Percentiles rank a stretch among this genome's conserved stretches.
These are phyloP conservation scores for Boletus speciosus DNA, from an alignment of 768 basidiomycete species.

Conservation along the genomic window DNA sequence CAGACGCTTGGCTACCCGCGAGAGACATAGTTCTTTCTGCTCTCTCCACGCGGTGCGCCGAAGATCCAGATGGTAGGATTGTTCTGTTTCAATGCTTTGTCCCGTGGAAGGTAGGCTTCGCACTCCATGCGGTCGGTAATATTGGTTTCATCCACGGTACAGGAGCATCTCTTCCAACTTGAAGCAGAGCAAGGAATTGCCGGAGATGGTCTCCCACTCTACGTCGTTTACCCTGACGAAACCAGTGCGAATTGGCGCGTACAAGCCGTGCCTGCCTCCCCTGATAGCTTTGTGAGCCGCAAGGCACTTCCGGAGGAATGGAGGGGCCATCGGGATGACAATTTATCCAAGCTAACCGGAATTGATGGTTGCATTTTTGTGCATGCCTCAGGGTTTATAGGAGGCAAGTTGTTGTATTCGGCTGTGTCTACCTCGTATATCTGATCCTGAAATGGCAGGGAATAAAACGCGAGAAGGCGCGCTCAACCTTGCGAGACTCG, in stretches of 20 bases:
- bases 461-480: conserved; percentile 91
- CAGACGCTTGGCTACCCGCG: conserved; percentile 90
- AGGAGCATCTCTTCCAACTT: conserved; percentile 90
- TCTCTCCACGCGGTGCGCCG: conserved; percentile 48
- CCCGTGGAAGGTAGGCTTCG: conserved; percentile 75
- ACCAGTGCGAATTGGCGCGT: conserved; percentile 75
- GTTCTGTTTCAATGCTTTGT: conserved; percentile 75
- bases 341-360: conserved; percentile 66
- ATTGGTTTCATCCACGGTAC: conserved; percentile 13
- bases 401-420: conserved; percentile 50
- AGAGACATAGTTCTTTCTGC: conserved; percentile 71
- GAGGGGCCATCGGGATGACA: conserved; percentile 88
- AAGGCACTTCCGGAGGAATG: conserved; percentile 92
- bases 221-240: conserved; percentile 90
- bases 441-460: conserved; percentile 42
- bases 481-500: conserved; percentile 69
- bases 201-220: conserved; percentile 57
- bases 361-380: conserved; percentile 87
- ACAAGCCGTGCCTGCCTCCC: conserved; percentile 81
- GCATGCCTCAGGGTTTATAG: conserved; percentile 96
- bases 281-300: conserved; percentile 85
- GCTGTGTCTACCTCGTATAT: background rate
- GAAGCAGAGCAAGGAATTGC: conserved; percentile 56
- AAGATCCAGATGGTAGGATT: conserved; percentile 74
- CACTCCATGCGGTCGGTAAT: background rate